Conservation (phyloP, 768 basidiomycete species). For the Aureoboletus auriporus region DNA sequence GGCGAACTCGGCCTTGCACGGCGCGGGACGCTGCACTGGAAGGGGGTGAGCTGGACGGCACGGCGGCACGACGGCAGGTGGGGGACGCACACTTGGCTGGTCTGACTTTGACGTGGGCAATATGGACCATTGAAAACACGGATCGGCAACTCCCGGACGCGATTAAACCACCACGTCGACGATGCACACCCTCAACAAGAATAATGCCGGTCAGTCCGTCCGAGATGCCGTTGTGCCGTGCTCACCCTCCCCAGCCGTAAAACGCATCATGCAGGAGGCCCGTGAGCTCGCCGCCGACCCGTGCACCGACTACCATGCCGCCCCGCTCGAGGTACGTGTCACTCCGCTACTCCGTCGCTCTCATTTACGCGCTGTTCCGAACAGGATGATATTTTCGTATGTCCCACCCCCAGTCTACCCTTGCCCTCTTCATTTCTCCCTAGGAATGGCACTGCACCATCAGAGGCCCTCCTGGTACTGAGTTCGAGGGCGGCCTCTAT, state of each 20-base stretch:
- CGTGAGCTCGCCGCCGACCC: conserved; percentile 83
- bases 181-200: conserved; percentile 67
- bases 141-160: conserved; percentile 13
- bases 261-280: conserved; percentile 97
- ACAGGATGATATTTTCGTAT: conserved; percentile 86
- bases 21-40: conserved; percentile 10
- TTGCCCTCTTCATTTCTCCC: conserved; percentile 17
- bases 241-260: conserved; percentile 57
- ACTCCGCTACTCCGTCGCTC: not conserved
- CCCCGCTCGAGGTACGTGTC: conserved; percentile 62
- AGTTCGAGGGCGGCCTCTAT: conserved; percentile 94
- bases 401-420: conserved; percentile 19
- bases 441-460: conserved; percentile 98
- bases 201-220: conserved; percentile 68
- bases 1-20: conserved; percentile 50
- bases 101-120: conserved; percentile 76
- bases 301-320: conserved; percentile 82
- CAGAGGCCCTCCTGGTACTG: conserved; percentile 80
- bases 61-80: too few species aligned
- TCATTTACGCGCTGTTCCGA: conserved; percentile 2
- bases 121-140: conserved; percentile 49
- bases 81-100: conserved; percentile 57
- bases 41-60: not conserved
- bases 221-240: too few species aligned
- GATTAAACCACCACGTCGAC: conserved; percentile 1